Conservation (phyloP, 2,329 filamentous ascomycete genomes). For the Sporothrix dimorphospora region DNA sequence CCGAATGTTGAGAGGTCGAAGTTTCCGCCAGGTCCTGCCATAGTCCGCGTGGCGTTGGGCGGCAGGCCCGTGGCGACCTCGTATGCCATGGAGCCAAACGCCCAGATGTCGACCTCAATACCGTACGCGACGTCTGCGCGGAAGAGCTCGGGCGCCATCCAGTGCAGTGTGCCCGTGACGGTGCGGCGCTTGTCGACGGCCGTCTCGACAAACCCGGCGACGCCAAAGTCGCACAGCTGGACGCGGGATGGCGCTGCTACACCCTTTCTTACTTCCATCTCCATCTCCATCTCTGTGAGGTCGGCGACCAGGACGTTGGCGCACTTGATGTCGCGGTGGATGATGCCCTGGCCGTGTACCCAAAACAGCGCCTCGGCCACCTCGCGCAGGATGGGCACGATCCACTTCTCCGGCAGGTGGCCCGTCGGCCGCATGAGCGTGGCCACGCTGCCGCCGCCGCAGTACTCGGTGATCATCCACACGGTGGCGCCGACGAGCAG, state of each 20-base stretch:
- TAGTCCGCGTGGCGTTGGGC: conserved; percentile 64
- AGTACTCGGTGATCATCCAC: conserved; percentile 87
- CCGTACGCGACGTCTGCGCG: conserved; percentile 33
- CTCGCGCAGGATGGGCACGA: conserved; percentile 45
- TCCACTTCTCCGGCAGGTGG: conserved; percentile 60
- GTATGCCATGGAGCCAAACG: conserved; percentile 77
- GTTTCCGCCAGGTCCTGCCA: neutral
- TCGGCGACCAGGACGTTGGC: conserved; percentile 62
- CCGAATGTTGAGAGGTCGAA: conserved; percentile 34
- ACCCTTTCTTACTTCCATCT: conserved; percentile 46
- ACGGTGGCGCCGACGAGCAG: conserved; percentile 75
- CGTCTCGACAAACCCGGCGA: conserved; percentile 75
- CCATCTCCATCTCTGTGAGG: conserved; percentile 51
- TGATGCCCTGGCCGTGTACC: conserved; percentile 70
- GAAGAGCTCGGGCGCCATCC: conserved; percentile 74
- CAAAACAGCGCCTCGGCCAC: conserved; percentile 67
- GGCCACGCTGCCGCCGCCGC: conserved; percentile 78
- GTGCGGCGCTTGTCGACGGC: conserved; percentile 77
- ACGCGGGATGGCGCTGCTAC: conserved; percentile 64
- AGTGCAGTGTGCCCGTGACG: conserved; percentile 77
- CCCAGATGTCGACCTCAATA: conserved; percentile 72
- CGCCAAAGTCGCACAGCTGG: conserved; percentile 83
- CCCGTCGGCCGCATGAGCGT: conserved; percentile 67
- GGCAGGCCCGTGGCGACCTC: conserved; percentile 80
- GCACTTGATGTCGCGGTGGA: conserved; percentile 73